phyloP scores from a whole-genome alignment of 2,329 filamentous ascomycete genomes.

The Fusarium nematophilum region DNA sequence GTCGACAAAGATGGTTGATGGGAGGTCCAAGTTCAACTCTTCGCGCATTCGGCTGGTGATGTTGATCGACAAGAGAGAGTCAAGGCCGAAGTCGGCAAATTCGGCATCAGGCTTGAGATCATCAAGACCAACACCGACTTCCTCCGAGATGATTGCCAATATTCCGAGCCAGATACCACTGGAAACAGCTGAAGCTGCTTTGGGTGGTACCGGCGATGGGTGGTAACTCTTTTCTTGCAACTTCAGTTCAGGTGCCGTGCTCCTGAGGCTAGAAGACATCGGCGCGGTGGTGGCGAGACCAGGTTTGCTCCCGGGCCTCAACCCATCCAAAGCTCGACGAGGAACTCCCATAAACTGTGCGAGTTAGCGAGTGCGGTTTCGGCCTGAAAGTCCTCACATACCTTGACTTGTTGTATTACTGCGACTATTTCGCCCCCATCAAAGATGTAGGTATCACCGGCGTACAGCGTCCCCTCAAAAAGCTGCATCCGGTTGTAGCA shows the following conservation, averaged over 20 bases:
- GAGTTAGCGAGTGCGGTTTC: constrained; percentile 1
- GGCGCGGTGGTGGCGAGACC: neutral
- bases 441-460: constrained; percentile 67
- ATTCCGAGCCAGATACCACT: constrained; percentile 22
- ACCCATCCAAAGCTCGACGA: constrained; percentile 23
- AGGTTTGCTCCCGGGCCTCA: constrained; percentile 10
- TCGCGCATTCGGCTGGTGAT: constrained; percentile 67
- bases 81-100: constrained; percentile 68
- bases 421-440: constrained; percentile 63
- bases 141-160: constrained; percentile 63
- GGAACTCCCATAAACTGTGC: constrained; percentile 24
- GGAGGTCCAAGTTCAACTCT: constrained; percentile 63
- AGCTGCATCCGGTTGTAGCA: constrained; percentile 70
- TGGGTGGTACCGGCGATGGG: constrained; percentile 44
- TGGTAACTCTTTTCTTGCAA: neutral
- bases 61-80: constrained; percentile 68
- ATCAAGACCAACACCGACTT: constrained; percentile 77
- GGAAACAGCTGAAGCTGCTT: constrained; percentile 3
- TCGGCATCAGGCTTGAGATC: constrained; percentile 67
- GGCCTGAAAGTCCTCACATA: constrained; percentile 1
- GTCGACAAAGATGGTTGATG: constrained; percentile 51
- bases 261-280: no score
- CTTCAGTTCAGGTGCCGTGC: neutral
- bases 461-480: constrained; percentile 51
- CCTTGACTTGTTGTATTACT: constrained; percentile 65